Evolutionary conservation across 2,329 filamentous ascomycete species (phyloP).

Genomic region (Aureobasidium mangrovei): DNA sequence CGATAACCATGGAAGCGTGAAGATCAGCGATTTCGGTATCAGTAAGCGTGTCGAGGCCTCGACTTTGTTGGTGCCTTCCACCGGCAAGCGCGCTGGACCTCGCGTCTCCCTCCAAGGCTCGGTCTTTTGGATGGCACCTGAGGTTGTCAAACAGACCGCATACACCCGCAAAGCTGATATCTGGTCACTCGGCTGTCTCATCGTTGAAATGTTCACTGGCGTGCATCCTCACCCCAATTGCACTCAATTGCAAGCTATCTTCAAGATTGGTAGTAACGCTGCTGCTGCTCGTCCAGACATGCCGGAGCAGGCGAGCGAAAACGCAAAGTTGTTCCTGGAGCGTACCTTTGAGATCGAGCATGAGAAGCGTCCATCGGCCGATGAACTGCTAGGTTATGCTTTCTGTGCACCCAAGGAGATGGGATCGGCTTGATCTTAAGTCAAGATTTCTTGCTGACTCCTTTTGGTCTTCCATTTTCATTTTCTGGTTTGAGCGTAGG

Average conservation of each 20-base stretch:
- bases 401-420: constrained; percentile 41
- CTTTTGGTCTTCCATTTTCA: too few relatives aligned
- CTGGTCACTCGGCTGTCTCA: constrained; percentile 91
- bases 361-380: constrained; percentile 81
- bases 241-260: constrained; percentile 94
- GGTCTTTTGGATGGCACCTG: constrained; percentile 99
- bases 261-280: constrained; percentile 68
- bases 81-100: constrained; percentile 47
- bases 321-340: constrained; percentile 73
- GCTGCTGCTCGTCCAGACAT: constrained; percentile 59
- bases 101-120: constrained; percentile 82
- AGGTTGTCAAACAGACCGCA: constrained; percentile 94
- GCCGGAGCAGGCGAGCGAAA: constrained; percentile 74
- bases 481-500: too few relatives aligned
- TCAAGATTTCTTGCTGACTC: too few relatives aligned
- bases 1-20: constrained; percentile 97
- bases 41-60: constrained; percentile 95
- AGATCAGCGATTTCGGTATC: constrained; percentile 98
- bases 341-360: constrained; percentile 95
- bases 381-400: constrained; percentile 75
- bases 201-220: constrained; percentile 99
- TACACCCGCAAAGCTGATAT: constrained; percentile 99
- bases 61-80: constrained; percentile 14
- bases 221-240: constrained; percentile 94
- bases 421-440: constrained; percentile 1